Evolutionary conservation across 106 monocot genomes (phyloP), one percentile per base, ranked within the genome.

Genomic region (Dendrobium catenatum): DNA sequence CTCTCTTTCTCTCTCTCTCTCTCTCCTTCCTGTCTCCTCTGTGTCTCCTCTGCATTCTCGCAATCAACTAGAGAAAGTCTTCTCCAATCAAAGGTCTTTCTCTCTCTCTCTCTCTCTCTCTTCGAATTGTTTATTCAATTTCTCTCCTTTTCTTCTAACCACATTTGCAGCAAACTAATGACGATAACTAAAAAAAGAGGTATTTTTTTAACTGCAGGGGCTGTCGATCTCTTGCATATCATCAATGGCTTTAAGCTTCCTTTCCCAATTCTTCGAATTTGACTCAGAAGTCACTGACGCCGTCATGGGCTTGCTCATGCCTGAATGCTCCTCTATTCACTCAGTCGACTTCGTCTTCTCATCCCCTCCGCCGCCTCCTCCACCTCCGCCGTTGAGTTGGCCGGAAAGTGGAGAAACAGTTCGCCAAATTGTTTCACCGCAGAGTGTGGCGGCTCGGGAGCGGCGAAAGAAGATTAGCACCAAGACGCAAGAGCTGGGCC

Each of bases 391-490:
- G 8, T 0, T 17, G 19, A 40, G 79, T 5, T 56, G 16, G 19
- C 2, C 77, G 9, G 9, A 46, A 17, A 18, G 2, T 3, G 15
- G 15, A 55, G 54, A 55, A 55, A 55, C 0, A 9, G 54, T 13
- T 2, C 54, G 15, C 26, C 58, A 33, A 43, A 18, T 79, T 67
- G 18, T 84, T 46, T 86, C 88, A 2, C 77, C 83, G 55, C 88
- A 90, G 85, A 93, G 93, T 58, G 83, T 49, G 33, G 88, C 90
- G 31, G 90, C 90, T 27, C 88, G 90, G 82, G 85, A 86, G 80
- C 75, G 93, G 68, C 55, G 94, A 78, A 94, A 85, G 86, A 84
- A 82, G 85, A 94, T 94, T 16, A 94, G 89, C 27, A 81, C 84
- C 78, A 95, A 88, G 82, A 95, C 90, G 15, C 88, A 88, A 40